Percentiles rank a stretch among this genome's conserved stretches.
phyloP scores from a whole-genome alignment of 2,329 filamentous ascomycete genomes.

The Cyclaneusma minus region DNA sequence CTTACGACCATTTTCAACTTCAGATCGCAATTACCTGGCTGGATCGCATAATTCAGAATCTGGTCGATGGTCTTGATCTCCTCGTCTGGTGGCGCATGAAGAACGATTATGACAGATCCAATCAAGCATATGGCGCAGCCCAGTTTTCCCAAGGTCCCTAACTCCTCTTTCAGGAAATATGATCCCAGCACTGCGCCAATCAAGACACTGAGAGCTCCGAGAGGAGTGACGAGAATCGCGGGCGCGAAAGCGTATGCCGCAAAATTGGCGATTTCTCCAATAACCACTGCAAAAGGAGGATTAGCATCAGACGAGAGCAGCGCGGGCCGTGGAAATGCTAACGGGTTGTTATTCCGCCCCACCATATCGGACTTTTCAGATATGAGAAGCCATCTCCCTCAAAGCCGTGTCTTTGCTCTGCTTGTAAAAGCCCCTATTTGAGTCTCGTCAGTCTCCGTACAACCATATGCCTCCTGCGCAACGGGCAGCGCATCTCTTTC shows the following conservation, averaged over 20 bases:
- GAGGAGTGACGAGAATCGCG: conserved; percentile 91
- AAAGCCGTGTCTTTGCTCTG: conserved; percentile 83
- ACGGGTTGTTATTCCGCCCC: conserved; percentile 86
- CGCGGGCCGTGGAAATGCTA: conserved; percentile 21
- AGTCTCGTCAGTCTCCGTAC: conserved; percentile 8
- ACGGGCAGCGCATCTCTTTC: background rate
- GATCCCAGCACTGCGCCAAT: conserved; percentile 91
- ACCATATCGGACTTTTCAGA: conserved; percentile 90
- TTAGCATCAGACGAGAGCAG: conserved; percentile 4
- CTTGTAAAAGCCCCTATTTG: conserved; percentile 75
- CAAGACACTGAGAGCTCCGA: conserved; percentile 85
- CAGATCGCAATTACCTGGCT: conserved; percentile 51
- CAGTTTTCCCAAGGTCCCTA: conserved; percentile 83
- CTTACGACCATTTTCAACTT: background rate
- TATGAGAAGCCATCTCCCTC: conserved; percentile 95
- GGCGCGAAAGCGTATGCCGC: conserved; percentile 96
- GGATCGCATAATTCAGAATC: conserved; percentile 78
- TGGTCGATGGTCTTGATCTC: conserved; percentile 84
- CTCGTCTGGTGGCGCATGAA: conserved; percentile 90
- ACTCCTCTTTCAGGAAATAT: conserved; percentile 80
- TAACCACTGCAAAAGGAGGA: conserved; percentile 46
- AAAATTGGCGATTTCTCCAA: conserved; percentile 94
- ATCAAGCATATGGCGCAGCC: conserved; percentile 94
- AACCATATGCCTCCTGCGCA: background rate
- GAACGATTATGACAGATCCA: conserved; percentile 90